These are phyloP conservation scores for Hyaloscypha variabilis DNA, from an alignment of 495 filamentous ascomycete species.

Conservation along the genomic window DNA sequence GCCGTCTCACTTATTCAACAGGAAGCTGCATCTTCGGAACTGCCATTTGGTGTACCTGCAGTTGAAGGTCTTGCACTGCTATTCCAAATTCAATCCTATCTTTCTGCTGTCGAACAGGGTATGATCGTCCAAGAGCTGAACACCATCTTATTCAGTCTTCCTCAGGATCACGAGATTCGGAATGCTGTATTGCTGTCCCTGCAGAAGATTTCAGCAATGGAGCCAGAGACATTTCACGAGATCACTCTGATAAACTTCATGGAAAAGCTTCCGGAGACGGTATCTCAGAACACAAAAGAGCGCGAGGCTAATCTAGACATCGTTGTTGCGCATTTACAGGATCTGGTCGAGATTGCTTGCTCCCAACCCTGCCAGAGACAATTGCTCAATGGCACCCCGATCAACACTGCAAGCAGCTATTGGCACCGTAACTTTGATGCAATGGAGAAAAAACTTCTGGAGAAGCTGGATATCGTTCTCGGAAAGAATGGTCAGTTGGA, in stretches of 20 bases:
- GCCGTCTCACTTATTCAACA: slow-evolving; percentile 11
- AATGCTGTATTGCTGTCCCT: slow-evolving; percentile 14
- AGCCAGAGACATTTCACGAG: slow-evolving; percentile 17
- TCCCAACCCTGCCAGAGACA: slow-evolving; percentile 6
- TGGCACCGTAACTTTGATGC: slow-evolving; percentile 23
- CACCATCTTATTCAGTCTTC: not conserved
- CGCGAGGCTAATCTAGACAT: slow-evolving; percentile 5
- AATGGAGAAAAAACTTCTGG: slow-evolving; percentile 7
- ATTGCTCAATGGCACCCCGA: not conserved
- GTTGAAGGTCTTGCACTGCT: slow-evolving; percentile 24
- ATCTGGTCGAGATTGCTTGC: slow-evolving; percentile 23
- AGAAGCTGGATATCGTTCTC: slow-evolving; percentile 12
- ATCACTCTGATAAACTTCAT: slow-evolving; percentile 19
- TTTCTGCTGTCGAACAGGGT: slow-evolving; percentile 19
- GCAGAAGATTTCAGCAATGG: slow-evolving; percentile 9
- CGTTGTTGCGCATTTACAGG: slow-evolving; percentile 8
- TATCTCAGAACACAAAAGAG: not conserved
- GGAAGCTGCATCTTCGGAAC: slow-evolving; percentile 8
- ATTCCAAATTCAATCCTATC: slow-evolving; percentile 12
- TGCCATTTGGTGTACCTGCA: slow-evolving; percentile 7
- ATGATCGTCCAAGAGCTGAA: slow-evolving; percentile 21
- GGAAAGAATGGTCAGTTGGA: slow-evolving; percentile 5
- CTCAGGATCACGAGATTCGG: not conserved
- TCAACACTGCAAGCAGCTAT: not conserved
- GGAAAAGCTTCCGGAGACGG: slow-evolving; percentile 15